Conservation (phyloP, 2,329 filamentous ascomycete species). For the Beauveria medogensis region DNA sequence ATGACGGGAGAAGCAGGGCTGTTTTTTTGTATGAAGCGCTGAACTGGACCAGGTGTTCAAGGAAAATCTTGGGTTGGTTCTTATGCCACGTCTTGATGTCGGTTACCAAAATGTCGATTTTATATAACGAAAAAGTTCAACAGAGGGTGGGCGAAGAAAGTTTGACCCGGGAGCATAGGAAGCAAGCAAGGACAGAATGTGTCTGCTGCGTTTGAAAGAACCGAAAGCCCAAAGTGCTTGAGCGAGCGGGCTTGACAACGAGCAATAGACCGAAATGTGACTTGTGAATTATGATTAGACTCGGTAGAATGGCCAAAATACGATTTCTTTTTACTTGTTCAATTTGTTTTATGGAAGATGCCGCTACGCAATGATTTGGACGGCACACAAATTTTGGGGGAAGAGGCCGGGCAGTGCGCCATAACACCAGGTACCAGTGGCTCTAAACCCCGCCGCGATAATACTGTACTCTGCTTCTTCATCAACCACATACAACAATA, state of each 20-base stretch:
- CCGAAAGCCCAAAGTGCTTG: conserved; percentile 18
- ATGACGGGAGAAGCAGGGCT: not conserved
- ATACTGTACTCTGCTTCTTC: not conserved
- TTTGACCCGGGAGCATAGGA: conserved; percentile 2
- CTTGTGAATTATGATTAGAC: conserved; percentile 28
- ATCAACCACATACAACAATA: not conserved
- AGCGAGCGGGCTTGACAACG: conserved; percentile 14
- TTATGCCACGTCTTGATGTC: conserved; percentile 6
- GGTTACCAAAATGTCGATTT: conserved; percentile 11
- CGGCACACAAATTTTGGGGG: not conserved
- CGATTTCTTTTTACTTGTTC: conserved; percentile 18
- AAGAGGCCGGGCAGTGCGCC: not conserved
- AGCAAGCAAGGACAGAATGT: conserved; percentile 22
- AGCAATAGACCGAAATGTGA: conserved; percentile 16
- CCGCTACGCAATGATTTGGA: not conserved
- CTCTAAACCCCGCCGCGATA: not conserved
- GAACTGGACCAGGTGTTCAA: conserved; percentile 12
- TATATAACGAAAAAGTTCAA: conserved; percentile 11
- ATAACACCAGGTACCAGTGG: not conserved
- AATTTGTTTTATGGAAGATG: not conserved
- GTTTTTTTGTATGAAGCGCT: conserved; percentile 13
- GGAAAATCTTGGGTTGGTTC: conserved; percentile 9
- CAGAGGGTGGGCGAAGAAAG: not conserved
- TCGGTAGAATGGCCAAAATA: conserved; percentile 29
- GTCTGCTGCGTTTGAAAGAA: conserved; percentile 18